Base-by-base conservation (phyloP, 202 grass and related monocot genomes). In the Dendrocalamus latiflorus region DNA sequence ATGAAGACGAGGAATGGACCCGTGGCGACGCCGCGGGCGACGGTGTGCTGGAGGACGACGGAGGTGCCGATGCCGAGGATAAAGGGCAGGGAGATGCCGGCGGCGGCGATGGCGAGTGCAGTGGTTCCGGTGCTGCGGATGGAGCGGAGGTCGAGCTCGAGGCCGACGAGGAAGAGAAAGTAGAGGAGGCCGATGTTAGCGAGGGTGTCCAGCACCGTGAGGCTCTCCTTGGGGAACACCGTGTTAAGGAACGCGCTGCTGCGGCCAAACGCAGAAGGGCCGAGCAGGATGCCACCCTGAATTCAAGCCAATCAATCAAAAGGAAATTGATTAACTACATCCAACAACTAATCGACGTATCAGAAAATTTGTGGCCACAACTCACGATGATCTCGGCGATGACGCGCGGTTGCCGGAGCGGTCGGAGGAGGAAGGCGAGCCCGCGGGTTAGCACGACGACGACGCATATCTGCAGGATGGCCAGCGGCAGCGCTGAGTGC, bases 151-250 rank as follows among this genome's bases (percentile, higher is more conserved):
- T 97, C 91, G 3, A 97, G 84, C 75, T 94, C 92, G 1, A 92
- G 92, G 24, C 89, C 92, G 1, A 91, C 90, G 4, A 94, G 92
- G 78, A 94, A 93, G 53, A 97, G 86, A 75, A 97, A 93, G 84
- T 88, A 97, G 75, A 97, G 81, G 28, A 97, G 91, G 53, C 94
- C 94, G 51, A 97, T 86, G 84, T 97, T 93, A 65, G 94, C 94
- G 28, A 97, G 70, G 17, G 91, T 93, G 63, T 97, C 94, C 20
- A 97, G 89, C 69, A 93, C 91, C 6, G 89, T 97, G 15, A 97
- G 81, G 86, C 94, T 97, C 61, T 89, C 54, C 79, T 90, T 88
- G 8, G 94, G 94, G 68, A 97, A 97, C 83, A 97, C 81, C 6
- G 87, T 79, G 60, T 90, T 55, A 7, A 93, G 75, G 87, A 93